These are phyloP conservation scores for Aspergillus fischeri DNA, from an alignment of 2,329 filamentous ascomycete genomes.

Conservation along the genomic window DNA sequence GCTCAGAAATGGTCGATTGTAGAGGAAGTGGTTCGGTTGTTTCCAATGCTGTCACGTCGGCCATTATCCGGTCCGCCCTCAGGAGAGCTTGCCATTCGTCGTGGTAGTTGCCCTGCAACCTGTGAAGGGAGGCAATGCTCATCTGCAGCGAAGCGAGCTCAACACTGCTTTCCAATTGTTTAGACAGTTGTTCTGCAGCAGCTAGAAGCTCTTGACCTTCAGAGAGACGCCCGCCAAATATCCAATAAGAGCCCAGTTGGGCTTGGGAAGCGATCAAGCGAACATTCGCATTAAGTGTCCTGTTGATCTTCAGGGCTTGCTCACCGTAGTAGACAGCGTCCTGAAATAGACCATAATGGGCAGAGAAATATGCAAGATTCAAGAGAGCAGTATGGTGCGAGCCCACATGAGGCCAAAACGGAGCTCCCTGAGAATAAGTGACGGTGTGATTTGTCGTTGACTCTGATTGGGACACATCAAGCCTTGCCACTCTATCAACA, in stretches of 20 bases:
- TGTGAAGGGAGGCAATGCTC: conserved; percentile 44
- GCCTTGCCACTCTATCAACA: conserved; percentile 36
- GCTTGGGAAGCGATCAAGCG: conserved; percentile 46
- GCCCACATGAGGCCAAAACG: conserved; percentile 75
- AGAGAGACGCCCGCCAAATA: conserved; percentile 46
- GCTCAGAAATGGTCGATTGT: conserved; percentile 27
- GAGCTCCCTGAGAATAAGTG: conserved; percentile 54
- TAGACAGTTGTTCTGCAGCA: conserved; percentile 54
- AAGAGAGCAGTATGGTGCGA: conserved; percentile 68
- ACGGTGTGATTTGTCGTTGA: conserved; percentile 38
- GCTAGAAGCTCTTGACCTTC: conserved; percentile 55
- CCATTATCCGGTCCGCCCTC: conserved; percentile 45
- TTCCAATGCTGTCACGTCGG: conserved; percentile 36
- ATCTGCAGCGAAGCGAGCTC: conserved; percentile 48
- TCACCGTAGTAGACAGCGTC: conserved; percentile 87
- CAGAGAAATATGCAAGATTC: conserved; percentile 73
- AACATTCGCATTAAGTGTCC: conserved; percentile 60
- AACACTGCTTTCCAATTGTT: conserved; percentile 48
- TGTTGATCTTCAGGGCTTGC: conserved; percentile 73
- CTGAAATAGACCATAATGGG: conserved; percentile 78
- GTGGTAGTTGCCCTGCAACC: conserved; percentile 44
- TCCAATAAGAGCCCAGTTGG: conserved; percentile 46
- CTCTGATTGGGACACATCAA: conserved; percentile 34
- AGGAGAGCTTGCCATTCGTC: conserved; percentile 49
- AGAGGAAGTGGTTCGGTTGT: conserved; percentile 24